Evolutionary conservation across 2,329 filamentous ascomycete genomes (phyloP).

Genomic region (Penicillium vulpinum): DNA sequence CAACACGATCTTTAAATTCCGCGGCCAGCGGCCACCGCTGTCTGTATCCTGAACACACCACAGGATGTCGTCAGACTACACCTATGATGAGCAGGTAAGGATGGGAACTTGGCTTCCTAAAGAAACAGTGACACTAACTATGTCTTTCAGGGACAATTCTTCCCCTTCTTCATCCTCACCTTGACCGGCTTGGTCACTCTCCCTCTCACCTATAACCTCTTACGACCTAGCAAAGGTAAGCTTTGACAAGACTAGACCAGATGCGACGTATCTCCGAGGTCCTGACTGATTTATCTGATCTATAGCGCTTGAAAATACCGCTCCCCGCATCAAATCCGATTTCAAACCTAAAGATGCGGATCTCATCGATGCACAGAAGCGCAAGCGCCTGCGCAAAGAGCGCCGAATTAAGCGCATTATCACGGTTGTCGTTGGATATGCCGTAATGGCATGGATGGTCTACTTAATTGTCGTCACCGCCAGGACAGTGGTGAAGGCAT

Average conservation of each 20-base stretch:
- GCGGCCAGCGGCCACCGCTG: slow-evolving; percentile 35
- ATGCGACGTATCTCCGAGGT: too few species aligned
- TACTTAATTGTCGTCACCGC: slow-evolving; percentile 85
- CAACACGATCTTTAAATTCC: slow-evolving; percentile 27
- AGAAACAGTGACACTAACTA: background rate
- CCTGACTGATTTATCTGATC: slow-evolving; percentile 4
- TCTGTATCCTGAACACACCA: slow-evolving; percentile 32
- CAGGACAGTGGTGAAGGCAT: slow-evolving; percentile 71
- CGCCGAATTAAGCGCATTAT: slow-evolving; percentile 81
- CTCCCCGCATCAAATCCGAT: slow-evolving; percentile 76
- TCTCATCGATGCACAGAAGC: slow-evolving; percentile 77
- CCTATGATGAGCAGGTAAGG: slow-evolving; percentile 86
- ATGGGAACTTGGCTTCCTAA: background rate
- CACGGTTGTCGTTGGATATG: slow-evolving; percentile 75
- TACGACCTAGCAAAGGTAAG: slow-evolving; percentile 71
- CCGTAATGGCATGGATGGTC: slow-evolving; percentile 81
- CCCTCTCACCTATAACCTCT: slow-evolving; percentile 83
- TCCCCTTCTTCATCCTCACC: slow-evolving; percentile 97
- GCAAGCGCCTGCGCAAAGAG: slow-evolving; percentile 86
- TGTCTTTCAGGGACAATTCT: slow-evolving; percentile 79
- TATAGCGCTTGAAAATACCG: slow-evolving; percentile 71
- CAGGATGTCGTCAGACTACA: slow-evolving; percentile 85
- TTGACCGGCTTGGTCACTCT: slow-evolving; percentile 83
- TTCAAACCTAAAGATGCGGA: slow-evolving; percentile 81
- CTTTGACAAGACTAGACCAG: background rate